phyloP scores from a whole-genome alignment of 192 early-diverging fungal genomes.

The Backusella circina region DNA sequence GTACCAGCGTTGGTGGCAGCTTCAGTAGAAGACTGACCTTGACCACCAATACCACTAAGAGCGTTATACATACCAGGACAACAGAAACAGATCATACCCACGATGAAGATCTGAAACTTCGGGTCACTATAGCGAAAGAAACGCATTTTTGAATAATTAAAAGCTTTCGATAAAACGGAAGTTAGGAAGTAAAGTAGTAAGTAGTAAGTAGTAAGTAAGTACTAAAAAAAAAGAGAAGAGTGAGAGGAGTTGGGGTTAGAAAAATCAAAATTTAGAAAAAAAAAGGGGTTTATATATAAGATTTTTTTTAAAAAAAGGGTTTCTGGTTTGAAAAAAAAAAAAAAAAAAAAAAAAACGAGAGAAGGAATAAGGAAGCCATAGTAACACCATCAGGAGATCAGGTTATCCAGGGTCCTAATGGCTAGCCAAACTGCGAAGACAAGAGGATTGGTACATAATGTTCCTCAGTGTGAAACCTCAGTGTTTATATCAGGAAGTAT shows the following conservation, averaged over 20 bases:
- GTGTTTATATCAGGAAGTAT: neutral
- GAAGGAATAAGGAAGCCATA: neutral
- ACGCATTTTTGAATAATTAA: constrained; percentile 19
- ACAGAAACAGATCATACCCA: constrained; percentile 72
- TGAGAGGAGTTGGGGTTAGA: neutral
- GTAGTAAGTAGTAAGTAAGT: neutral
- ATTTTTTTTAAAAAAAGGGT: constrained; percentile 1
- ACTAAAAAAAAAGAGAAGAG: neutral
- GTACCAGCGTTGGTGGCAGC: constrained; percentile 72
- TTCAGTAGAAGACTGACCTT: constrained; percentile 56
- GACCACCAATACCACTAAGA: constrained; percentile 59
- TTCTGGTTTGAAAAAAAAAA: neutral
- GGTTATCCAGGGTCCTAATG: constrained; percentile 14
- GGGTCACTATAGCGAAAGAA: constrained; percentile 48
- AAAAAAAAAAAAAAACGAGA: neutral
- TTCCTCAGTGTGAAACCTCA: neutral
- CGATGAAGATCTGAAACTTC: constrained; percentile 56
- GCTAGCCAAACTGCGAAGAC: neutral
- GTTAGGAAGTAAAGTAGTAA: neutral
- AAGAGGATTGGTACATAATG: constrained; percentile 11
- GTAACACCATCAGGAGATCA: constrained; percentile 7
- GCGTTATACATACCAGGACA: constrained; percentile 79
- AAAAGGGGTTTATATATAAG: neutral
- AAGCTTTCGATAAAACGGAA: neutral
- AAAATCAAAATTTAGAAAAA: neutral